Evolutionary conservation across 495 filamentous ascomycete genomes (phyloP).

Genomic region (Neurospora sp.): DNA sequence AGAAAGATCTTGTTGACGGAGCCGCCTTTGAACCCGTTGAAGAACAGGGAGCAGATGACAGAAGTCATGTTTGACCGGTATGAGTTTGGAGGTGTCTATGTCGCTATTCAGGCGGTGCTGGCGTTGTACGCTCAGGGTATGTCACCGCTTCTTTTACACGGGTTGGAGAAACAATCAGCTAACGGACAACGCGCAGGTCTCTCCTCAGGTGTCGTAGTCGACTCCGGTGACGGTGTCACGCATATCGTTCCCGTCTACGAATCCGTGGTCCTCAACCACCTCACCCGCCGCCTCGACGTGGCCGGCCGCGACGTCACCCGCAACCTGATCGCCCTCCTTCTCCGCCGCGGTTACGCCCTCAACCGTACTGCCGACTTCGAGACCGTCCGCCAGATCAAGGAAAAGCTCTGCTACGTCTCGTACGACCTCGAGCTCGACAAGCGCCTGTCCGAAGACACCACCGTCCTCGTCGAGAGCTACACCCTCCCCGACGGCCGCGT

Average conservation of each 20-base stretch:
- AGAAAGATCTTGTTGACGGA: constrained; percentile 98
- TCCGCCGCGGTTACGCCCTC: constrained; percentile 90
- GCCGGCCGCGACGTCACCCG: constrained; percentile 94
- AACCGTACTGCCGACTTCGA: constrained; percentile 99
- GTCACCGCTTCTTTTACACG: neutral
- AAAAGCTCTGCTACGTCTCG: constrained; percentile 98
- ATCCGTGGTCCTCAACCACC: constrained; percentile 92
- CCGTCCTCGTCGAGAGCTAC: constrained; percentile 93
- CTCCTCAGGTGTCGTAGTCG: constrained; percentile 90
- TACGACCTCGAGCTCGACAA: constrained; percentile 97
- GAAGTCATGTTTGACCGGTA: constrained; percentile 99
- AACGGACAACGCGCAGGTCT: constrained; percentile 49
- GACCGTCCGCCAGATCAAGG: constrained; percentile 97
- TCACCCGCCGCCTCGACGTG: constrained; percentile 86
- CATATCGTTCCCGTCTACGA: constrained; percentile 99
- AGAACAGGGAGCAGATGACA: constrained; percentile 93
- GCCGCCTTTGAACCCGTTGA: constrained; percentile 93
- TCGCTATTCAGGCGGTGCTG: constrained; percentile 95
- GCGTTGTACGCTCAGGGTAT: constrained; percentile 93
- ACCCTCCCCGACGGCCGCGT: constrained; percentile 93
- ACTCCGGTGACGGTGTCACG: constrained; percentile 95
- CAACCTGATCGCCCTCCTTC: constrained; percentile 90
- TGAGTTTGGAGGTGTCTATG: constrained; percentile 92
- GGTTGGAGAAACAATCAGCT: neutral
- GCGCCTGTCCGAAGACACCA: constrained; percentile 92